Conservation (phyloP, 148 eudicot species). For the Vaccinium myrtillus region DNA sequence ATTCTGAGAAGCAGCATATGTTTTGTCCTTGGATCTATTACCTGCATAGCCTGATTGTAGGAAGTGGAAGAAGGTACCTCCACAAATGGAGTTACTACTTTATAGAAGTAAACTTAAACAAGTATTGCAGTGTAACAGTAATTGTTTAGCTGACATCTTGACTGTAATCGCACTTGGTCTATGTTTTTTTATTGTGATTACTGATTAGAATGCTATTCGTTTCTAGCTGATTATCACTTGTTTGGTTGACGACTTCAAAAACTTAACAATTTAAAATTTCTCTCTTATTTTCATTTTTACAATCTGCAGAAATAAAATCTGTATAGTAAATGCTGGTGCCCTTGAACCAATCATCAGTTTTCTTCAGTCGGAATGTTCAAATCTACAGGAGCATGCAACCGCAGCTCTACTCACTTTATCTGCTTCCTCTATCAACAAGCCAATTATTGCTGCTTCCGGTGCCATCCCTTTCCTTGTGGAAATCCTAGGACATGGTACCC, state of each 20-base stretch:
- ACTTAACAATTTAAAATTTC: not conserved
- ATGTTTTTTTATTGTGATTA: not conserved
- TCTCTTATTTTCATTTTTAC: conserved; percentile 17
- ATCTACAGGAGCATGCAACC: conserved; percentile 80
- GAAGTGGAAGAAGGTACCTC: conserved; percentile 5
- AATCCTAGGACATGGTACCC: conserved; percentile 47
- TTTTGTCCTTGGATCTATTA: not conserved
- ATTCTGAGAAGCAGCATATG: conserved; percentile 3
- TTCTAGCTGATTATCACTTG: not conserved
- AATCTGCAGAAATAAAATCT: conserved; percentile 71
- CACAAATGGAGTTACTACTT: too few species aligned
- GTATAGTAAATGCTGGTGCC: conserved; percentile 82
- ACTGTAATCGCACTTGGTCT: not conserved
- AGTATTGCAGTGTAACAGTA: not conserved
- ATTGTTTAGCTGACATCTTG: not conserved
- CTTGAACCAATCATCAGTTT: conserved; percentile 69
- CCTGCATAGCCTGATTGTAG: not conserved
- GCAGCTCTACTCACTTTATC: conserved; percentile 85
- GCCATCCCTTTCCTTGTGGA: conserved; percentile 83
- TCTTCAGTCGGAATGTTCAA: conserved; percentile 45
- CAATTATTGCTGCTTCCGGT: conserved; percentile 64
- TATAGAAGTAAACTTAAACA: not conserved
- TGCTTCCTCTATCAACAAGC: conserved; percentile 77
- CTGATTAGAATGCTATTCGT: not conserved
- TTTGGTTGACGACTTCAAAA: not conserved